Evolutionary conservation across 768 basidiomycete genomes (phyloP).

Genomic region (Collybia mongolica): DNA sequence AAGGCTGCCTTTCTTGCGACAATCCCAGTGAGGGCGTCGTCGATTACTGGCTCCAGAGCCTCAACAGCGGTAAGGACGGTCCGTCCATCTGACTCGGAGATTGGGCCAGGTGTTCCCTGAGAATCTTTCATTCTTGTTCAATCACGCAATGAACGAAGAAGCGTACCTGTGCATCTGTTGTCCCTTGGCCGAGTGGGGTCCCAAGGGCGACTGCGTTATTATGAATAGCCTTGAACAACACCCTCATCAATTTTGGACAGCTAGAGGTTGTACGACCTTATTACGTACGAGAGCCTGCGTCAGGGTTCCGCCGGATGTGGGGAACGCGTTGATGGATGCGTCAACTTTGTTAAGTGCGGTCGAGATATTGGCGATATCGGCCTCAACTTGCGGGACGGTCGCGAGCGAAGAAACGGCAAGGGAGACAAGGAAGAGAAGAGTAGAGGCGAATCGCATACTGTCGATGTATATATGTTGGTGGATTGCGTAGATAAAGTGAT

Average conservation of each 20-base stretch:
- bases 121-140: too few relatives aligned
- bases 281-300: slow-evolving; percentile 23
- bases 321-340: slow-evolving; percentile 27
- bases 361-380: slow-evolving; percentile 27
- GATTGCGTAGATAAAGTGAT: background rate
- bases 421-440: slow-evolving; percentile 23
- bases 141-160: too few relatives aligned
- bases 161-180: slow-evolving; percentile 17
- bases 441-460: slow-evolving; percentile 25
- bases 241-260: background rate
- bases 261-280: background rate
- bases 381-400: slow-evolving; percentile 25
- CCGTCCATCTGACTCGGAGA: slow-evolving; percentile 19
- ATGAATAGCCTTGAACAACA: slow-evolving; percentile 23
- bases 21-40: slow-evolving; percentile 16
- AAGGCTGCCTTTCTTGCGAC: slow-evolving; percentile 17
- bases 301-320: slow-evolving; percentile 21
- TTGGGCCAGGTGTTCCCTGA: background rate
- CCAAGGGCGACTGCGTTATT: slow-evolving; percentile 19
- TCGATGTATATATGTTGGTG: background rate
- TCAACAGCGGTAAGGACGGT: slow-evolving; percentile 14
- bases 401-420: slow-evolving; percentile 20
- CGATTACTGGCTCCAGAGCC: slow-evolving; percentile 19
- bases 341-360: slow-evolving; percentile 26
- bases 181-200: slow-evolving; percentile 21